Base-by-base conservation (phyloP, 2,329 filamentous ascomycete genomes). In the Colletotrichum sp. region DNA sequence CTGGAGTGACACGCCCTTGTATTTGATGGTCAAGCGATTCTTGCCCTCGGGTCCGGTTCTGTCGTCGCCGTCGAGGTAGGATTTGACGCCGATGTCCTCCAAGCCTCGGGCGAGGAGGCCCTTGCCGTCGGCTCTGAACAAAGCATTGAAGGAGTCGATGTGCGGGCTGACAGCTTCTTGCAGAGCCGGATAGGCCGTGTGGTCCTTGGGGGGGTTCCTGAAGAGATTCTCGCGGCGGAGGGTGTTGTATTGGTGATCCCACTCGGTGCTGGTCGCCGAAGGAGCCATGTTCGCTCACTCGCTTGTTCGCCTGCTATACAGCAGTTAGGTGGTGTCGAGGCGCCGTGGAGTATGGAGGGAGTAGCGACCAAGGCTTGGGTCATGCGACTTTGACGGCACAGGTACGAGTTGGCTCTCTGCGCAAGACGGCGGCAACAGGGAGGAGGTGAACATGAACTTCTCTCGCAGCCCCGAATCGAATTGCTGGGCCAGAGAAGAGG, bases 61-160 rank as follows among this genome's bases (percentile, higher is more conserved):
- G 28, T 93, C 92, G 77, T 95, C 91, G 78, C 95, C 95, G 84
- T 99, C 97, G 65, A 98, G 91, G 82, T 95, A 98, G 6, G 92
- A 92, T 86, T 96, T 98, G 78, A 92, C 94, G 81, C 96, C 97
- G 86, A 99, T 99, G 83, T 99, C 97, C 82, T 91, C 92, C 77
- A 99, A 85, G 15, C 91, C 96, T 78, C 95, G 93, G 66, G 94
- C 91, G 70, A 99, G 82, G 74, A 92, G 83, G 59, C 88, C 85
- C 78, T 85, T 86, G 66, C 95, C 95, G 85, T 94, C 90, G 74
- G 90, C 89, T 36, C 93, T 91, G 83, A 98, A 98, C 64, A 99
- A 90, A 69, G 93, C 93, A 88, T 99, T 98, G 91, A 98, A 99
- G 8, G 97, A 97, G 82, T 98, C 94, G 80, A 99, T 94, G 85